Evolutionary conservation across 352 stramenopile genomes (phyloP), one percentile per base, ranked within the genome.

Genomic region (Pythium rhizo-oryzae): DNA sequence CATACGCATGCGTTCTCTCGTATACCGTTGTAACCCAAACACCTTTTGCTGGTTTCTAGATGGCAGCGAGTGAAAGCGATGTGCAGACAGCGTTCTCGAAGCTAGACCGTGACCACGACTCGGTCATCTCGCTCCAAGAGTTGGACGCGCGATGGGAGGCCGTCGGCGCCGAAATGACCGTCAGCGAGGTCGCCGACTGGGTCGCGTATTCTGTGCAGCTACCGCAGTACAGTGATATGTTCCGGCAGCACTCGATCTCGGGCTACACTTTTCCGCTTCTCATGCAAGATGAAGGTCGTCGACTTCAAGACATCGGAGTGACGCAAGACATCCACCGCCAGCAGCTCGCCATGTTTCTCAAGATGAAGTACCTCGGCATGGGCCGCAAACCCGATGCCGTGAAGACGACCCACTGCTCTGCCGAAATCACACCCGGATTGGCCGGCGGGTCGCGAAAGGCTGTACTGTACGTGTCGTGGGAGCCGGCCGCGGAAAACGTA

Each of bases 201-300:
- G 79, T 96, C 30, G 72, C 83, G 15, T 93, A 87, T 68, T 80
- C 84, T 13, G 87, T 93, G 16, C 87, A 96, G 52, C 56, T 96
- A 12, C 87, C 87, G 7, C 87, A 96, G 73, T 96, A 96, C 73
- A 80, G 79, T 24, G 81, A 90, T 0, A 72, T 91, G 19, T 93
- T 96, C 64, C 84, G 82, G 37, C 63, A 80, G 23, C 78, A 96
- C 67, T 96, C 84, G 12, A 92, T 96, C 54, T 94, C 85, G 2
- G 87, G 87, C 4, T 96, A 96, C 64, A 96, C 85, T 24, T 96
- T 96, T 62, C 87, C 87, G 28, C 66, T 96, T 62, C 72, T 96
- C 23, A 96, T 96, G 87, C 85, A 90, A 24, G 86, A 92, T 24
- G 86, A 96, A 33, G 87, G 85, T 62, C 74, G 67, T 6, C 86